A percentile compares a stretch with the other conserved stretches of the same genome.
Evolutionary conservation across 2,329 filamentous ascomycete species (phyloP).

Genomic region (Colletotrichum liriopes): DNA sequence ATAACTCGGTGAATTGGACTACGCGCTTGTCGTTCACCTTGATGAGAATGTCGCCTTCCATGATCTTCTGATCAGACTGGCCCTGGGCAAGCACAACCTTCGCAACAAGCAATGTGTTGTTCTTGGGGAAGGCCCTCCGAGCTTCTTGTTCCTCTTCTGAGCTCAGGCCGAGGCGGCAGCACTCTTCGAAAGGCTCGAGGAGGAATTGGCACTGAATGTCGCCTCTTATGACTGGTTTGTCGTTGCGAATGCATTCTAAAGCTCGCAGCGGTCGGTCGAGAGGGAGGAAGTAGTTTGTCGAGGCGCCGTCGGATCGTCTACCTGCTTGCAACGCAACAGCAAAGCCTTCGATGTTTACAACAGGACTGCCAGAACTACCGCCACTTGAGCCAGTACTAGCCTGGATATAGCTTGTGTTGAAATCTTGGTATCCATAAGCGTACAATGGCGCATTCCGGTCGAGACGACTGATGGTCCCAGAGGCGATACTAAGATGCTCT

Average conservation of each 20-base stretch:
- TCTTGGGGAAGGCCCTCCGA: too few relatives aligned
- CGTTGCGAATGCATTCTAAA: conserved; percentile 85
- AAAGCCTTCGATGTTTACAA: conserved; percentile 94
- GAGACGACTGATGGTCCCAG: conserved; percentile 94
- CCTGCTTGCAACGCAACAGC: conserved; percentile 95
- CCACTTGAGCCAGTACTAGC: conserved; percentile 94
- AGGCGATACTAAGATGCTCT: conserved; percentile 97
- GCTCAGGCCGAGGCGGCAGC: conserved; percentile 86
- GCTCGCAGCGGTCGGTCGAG: conserved; percentile 91
- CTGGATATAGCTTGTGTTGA: conserved; percentile 97
- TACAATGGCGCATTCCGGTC: conserved; percentile 98
- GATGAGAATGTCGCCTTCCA: conserved; percentile 94
- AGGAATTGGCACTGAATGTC: conserved; percentile 99
- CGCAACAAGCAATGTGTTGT: conserved; percentile 93
- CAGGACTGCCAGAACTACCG: conserved; percentile 97
- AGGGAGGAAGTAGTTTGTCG: conserved; percentile 97
- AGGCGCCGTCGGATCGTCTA: conserved; percentile 92
- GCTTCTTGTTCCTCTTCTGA: too few relatives aligned
- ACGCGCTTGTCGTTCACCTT: conserved; percentile 95
- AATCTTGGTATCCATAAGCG: conserved; percentile 97
- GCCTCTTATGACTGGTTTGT: conserved; percentile 85
- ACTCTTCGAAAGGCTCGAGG: conserved; percentile 97
- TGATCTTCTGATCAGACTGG: conserved; percentile 86
- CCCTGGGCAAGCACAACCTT: conserved; percentile 95
- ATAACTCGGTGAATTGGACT: conserved; percentile 92